Evolutionary conservation across 2,329 filamentous ascomycete species (phyloP).

Genomic region (Cladosporium sp.): DNA sequence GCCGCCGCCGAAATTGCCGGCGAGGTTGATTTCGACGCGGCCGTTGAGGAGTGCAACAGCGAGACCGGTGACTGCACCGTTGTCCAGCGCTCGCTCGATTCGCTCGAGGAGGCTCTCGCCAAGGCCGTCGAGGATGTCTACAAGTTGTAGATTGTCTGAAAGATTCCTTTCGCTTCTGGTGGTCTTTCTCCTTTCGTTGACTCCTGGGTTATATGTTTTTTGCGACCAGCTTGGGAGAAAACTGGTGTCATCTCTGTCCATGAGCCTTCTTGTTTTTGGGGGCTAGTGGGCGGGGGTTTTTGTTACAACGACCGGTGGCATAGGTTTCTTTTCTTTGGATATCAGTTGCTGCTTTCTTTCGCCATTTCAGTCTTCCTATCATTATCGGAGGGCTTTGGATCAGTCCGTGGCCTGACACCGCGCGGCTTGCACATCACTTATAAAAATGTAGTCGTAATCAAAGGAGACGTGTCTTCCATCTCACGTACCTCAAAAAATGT

Average conservation of each 20-base stretch:
- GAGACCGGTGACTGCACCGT: conserved; percentile 17
- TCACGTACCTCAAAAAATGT: too few relatives aligned
- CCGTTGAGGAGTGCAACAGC: conserved; percentile 16
- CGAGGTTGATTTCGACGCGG: conserved; percentile 4
- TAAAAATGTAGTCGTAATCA: too few relatives aligned
- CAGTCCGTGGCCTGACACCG: background rate
- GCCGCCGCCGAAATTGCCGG: background rate
- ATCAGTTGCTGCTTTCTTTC: background rate
- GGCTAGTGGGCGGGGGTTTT: background rate
- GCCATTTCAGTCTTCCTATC: background rate
- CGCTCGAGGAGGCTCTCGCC: conserved; percentile 16
- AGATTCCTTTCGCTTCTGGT: background rate
- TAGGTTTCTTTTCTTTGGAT: background rate
- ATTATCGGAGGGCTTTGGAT: background rate
- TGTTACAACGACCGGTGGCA: background rate
- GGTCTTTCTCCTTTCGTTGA: background rate
- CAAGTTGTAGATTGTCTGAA: background rate
- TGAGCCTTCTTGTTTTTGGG: background rate
- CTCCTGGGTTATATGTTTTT: background rate
- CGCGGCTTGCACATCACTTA: too few relatives aligned
- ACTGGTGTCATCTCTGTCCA: too few relatives aligned
- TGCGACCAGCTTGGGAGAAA: too few relatives aligned
- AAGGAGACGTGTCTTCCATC: too few relatives aligned
- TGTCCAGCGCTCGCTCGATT: conserved; percentile 15
- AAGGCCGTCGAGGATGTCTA: conserved; percentile 10